Conservation (phyloP, 140 eudicot genomes). For the Stevia rebaudiana region DNA sequence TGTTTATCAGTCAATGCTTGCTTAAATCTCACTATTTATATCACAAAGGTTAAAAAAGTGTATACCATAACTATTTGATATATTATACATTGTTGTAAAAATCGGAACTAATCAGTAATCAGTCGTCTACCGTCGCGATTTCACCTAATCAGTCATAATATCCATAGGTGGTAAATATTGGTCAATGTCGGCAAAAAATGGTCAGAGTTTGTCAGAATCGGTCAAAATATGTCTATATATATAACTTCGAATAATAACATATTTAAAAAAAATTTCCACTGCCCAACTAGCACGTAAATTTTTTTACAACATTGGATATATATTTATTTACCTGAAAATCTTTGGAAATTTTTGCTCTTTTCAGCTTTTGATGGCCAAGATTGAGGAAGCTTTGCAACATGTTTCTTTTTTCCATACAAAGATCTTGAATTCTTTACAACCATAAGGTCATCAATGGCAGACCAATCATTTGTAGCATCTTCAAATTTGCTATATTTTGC, state of each 20-base stretch:
- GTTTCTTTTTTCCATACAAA: conserved; percentile 65
- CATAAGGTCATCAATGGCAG: conserved; percentile 61
- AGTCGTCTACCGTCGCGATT: too few species aligned
- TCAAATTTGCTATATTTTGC: conserved; percentile 24
- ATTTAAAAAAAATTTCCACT: too few species aligned
- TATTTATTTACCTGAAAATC: conserved; percentile 62
- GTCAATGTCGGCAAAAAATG: too few species aligned
- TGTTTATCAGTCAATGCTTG: background rate
- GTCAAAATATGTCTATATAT: too few species aligned
- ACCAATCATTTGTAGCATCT: conserved; percentile 28
- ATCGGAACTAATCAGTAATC: too few species aligned
- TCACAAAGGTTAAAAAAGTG: background rate
- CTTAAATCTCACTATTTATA: conserved; percentile 1
- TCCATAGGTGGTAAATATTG: too few species aligned
- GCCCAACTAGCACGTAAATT: too few species aligned
- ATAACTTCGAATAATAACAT: too few species aligned
- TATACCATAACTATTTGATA: conserved; percentile 1
- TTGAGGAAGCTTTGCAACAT: conserved; percentile 49
- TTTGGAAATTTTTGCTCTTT: conserved; percentile 49
- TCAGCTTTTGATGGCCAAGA: conserved; percentile 81
- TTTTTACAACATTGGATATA: too few species aligned
- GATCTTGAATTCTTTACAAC: conserved; percentile 69
- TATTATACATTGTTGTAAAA: too few species aligned
- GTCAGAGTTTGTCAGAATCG: too few species aligned
- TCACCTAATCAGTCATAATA: too few species aligned